Evolutionary conservation across 805 yeast species (phyloP).

Genomic region (Nakazawaea molendinolei): DNA sequence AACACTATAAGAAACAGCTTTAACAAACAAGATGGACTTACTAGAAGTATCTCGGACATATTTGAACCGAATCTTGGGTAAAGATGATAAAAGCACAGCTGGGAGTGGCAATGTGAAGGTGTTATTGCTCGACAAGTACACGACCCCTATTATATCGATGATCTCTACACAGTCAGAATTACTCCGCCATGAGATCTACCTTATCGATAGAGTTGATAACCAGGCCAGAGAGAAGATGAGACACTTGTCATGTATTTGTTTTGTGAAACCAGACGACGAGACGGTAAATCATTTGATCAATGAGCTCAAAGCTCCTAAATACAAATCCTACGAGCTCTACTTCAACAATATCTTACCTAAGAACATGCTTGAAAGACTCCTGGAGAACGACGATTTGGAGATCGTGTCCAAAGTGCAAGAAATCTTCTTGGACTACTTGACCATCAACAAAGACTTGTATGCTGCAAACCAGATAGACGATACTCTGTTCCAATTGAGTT

Average conservation of each 20-base stretch:
- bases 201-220: slow-evolving; percentile 68
- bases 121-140: slow-evolving; percentile 67
- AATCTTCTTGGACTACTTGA: slow-evolving; percentile 75
- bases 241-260: slow-evolving; percentile 76
- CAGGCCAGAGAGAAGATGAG: slow-evolving; percentile 59
- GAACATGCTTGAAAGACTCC: slow-evolving; percentile 74
- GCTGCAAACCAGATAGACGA: slow-evolving; percentile 33
- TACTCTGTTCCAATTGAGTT: slow-evolving; percentile 16
- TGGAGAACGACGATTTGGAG: slow-evolving; percentile 87
- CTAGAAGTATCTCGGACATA: slow-evolving; percentile 39
- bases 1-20: too few relatives aligned
- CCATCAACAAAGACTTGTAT: slow-evolving; percentile 62
- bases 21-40: slow-evolving; percentile 39
- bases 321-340: slow-evolving; percentile 67
- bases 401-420: slow-evolving; percentile 72
- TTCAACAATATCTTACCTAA: slow-evolving; percentile 75
- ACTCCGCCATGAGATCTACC: slow-evolving; percentile 74
- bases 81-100: background rate
- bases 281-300: slow-evolving; percentile 52
- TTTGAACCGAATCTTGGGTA: slow-evolving; percentile 28
- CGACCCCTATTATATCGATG: slow-evolving; percentile 83
- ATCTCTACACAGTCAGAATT: slow-evolving; percentile 83
- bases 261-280: slow-evolving; percentile 64
- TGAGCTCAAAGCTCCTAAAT: slow-evolving; percentile 76
- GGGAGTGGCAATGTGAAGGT: slow-evolving; percentile 47